These are phyloP conservation scores for Pichia sp. DNA, from an alignment of 1,139 yeast genomes.

Conservation along the genomic window DNA sequence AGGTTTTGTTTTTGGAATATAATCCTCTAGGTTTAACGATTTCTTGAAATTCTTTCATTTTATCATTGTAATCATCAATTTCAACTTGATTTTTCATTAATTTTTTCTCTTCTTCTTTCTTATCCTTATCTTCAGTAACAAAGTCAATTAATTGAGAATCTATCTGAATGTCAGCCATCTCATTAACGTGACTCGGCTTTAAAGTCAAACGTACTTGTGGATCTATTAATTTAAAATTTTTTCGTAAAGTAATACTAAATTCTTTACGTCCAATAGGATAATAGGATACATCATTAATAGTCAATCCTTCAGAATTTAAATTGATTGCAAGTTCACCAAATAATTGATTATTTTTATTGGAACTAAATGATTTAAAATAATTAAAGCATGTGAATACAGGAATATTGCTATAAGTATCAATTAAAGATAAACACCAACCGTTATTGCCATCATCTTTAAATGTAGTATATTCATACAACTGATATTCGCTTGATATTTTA, in stretches of 20 bases:
- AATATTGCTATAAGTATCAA: background rate
- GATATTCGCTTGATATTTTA: background rate
- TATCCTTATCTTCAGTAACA: background rate
- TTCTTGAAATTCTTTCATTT: conserved; percentile 12
- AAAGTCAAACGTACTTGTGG: conserved; percentile 6
- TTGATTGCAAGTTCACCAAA: conserved; percentile 1
- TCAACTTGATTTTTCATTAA: background rate
- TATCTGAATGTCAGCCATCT: background rate
- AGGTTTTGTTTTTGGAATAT: conserved; percentile 33
- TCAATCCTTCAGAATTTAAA: background rate
- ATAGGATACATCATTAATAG: background rate
- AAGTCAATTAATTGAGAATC: background rate
- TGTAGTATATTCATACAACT: background rate
- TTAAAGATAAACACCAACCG: conserved; percentile 3
- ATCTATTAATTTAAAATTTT: background rate
- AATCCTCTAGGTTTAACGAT: conserved; percentile 9
- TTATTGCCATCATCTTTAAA: background rate
- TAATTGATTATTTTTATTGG: background rate
- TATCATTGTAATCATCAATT: background rate
- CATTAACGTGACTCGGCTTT: background rate
- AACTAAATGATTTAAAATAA: background rate
- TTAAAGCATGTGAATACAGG: conserved; percentile 3
- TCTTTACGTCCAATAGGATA: background rate
- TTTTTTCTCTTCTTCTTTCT: background rate
- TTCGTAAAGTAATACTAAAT: background rate